Conservation (phyloP, 345 rosid species). For the Noccaea bulbosa region DNA sequence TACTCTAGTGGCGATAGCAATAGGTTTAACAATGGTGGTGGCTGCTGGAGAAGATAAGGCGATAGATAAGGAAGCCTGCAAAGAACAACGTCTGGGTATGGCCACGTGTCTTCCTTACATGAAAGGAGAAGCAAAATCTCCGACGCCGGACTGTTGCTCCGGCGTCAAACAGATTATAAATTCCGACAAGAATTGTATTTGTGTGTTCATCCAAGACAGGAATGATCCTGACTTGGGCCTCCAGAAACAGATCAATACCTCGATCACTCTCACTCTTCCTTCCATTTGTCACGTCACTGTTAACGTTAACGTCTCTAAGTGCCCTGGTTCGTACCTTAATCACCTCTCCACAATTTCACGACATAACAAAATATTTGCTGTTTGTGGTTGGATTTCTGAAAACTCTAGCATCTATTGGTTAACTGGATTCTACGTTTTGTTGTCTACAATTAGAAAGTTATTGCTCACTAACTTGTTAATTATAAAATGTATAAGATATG, state of each 20-base stretch:
- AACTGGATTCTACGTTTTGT: not conserved
- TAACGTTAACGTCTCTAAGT: constrained; percentile 65
- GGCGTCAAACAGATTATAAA: constrained; percentile 66
- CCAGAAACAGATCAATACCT: constrained; percentile 53
- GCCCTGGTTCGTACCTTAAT: constrained; percentile 56
- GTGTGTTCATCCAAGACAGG: constrained; percentile 64
- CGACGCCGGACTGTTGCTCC: constrained; percentile 78
- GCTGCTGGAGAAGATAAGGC: constrained; percentile 44
- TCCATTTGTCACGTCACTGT: constrained; percentile 60
- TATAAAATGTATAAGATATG: not conserved
- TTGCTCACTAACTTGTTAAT: not conserved
- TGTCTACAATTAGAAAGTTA: not conserved
- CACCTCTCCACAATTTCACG: not conserved
- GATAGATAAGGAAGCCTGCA: constrained; percentile 70
- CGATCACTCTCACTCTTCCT: constrained; percentile 72
- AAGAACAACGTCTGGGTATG: constrained; percentile 59
- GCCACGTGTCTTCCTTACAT: constrained; percentile 84
- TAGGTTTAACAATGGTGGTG: constrained; percentile 16
- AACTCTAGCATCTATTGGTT: not conserved
- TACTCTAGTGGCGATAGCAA: not conserved
- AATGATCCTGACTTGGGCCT: constrained; percentile 76
- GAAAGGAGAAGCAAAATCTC: constrained; percentile 66
- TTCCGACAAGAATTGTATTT: constrained; percentile 66
- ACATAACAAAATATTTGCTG: not conserved
- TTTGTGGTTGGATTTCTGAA: not conserved